These are phyloP conservation scores for Hyaloscypha finlandica DNA, from an alignment of 495 filamentous ascomycete species.

Conservation along the genomic window DNA sequence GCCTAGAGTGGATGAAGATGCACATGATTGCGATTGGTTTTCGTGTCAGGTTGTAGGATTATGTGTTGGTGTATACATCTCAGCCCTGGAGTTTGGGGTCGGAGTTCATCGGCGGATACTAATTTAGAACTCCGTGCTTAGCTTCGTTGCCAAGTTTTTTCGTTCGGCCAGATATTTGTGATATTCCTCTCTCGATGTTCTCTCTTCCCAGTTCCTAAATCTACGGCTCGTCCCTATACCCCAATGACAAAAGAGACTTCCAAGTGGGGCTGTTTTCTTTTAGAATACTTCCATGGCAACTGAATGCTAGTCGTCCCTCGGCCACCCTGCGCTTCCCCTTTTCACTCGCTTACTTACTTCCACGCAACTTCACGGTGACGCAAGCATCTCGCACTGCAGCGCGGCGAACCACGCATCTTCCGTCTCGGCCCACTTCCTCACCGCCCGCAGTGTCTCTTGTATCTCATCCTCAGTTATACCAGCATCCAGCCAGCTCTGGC, in stretches of 20 bases:
- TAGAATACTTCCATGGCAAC: too few species aligned
- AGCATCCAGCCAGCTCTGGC: slow-evolving; percentile 41
- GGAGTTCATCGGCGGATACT: background rate
- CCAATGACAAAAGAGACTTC: too few species aligned
- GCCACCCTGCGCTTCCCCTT: background rate
- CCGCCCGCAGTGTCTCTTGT: slow-evolving; percentile 35
- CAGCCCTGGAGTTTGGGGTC: slow-evolving; percentile 1
- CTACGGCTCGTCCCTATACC: too few species aligned
- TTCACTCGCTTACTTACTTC: slow-evolving; percentile 34
- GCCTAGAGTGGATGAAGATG: too few species aligned
- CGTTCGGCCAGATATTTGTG: too few species aligned
- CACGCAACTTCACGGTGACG: too few species aligned
- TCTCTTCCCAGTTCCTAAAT: too few species aligned
- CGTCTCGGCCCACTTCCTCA: slow-evolving; percentile 37
- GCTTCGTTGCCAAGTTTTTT: too few species aligned
- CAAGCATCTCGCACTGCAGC: slow-evolving; percentile 42
- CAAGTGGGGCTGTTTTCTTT: too few species aligned
- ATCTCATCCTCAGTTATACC: slow-evolving; percentile 42
- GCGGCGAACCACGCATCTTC: slow-evolving; percentile 43
- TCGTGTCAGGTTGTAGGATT: background rate
- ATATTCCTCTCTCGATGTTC: too few species aligned
- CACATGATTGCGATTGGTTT: background rate
- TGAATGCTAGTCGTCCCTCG: background rate
- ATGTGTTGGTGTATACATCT: background rate
- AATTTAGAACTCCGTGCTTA: background rate